Conservation (phyloP, 108 stramenopile species). For the Skeletonema tropicum region DNA sequence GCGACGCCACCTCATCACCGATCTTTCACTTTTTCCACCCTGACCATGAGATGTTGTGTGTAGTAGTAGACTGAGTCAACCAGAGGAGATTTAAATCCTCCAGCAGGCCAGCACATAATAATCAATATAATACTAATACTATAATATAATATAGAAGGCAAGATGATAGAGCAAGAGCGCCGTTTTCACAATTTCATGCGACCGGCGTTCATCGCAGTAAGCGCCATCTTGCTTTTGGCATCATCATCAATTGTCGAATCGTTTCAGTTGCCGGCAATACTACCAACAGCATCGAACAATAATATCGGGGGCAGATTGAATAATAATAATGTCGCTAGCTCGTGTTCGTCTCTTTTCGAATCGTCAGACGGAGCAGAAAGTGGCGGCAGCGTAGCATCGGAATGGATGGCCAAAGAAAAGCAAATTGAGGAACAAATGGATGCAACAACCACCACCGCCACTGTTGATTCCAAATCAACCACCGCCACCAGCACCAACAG, state of each 20-base stretch:
- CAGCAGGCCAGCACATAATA: too few relatives aligned
- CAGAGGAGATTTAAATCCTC: too few relatives aligned
- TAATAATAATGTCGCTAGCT: neutral
- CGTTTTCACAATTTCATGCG: neutral
- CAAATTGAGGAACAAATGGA: conserved; percentile 46
- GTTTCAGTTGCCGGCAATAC: neutral
- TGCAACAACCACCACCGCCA: neutral
- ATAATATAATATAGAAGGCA: too few relatives aligned
- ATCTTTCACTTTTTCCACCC: too few relatives aligned
- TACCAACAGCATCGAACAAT: neutral
- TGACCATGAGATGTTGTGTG: too few relatives aligned
- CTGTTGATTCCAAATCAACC: neutral
- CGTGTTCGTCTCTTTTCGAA: neutral
- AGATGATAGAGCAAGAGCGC: neutral
- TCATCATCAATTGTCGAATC: neutral
- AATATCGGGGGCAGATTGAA: neutral
- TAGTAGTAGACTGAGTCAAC: too few relatives aligned
- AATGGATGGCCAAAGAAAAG: conserved; percentile 53
- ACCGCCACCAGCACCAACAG: neutral
- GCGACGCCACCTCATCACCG: too few relatives aligned
- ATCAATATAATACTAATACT: too few relatives aligned
- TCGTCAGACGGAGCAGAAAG: neutral
- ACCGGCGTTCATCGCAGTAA: neutral
- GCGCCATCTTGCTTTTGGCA: neutral
- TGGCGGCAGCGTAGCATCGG: conserved; percentile 20